Base-by-base conservation (phyloP, 768 basidiomycete species). In the Inosperma sp. region DNA sequence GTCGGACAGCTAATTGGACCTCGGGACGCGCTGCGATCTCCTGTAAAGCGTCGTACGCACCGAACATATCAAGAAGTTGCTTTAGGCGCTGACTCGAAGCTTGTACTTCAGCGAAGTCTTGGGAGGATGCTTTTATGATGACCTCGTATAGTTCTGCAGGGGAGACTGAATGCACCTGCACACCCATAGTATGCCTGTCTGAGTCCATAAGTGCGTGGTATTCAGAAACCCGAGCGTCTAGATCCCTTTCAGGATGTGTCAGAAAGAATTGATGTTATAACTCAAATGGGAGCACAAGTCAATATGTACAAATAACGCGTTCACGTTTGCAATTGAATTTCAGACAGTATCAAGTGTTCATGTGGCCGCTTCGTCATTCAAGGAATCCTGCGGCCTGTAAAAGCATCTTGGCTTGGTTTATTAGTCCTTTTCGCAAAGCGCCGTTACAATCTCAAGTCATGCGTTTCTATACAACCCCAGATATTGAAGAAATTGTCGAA, bases 31-130 rank as follows among this genome's bases (percentile, higher is more conserved):
- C 73, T 19, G 88, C 86, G 64, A 92, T 88, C 56, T 83, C 78
- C 57, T 87, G 81, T 41, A 93, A 72, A 16, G 78, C 76, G 60
- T 87, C 81, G 58, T 79, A 86, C 1, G 84, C 80, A 34, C 89
- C 90, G 42, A 81, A 74, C 68, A 80, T 77, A 42, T 83, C 80
- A 21, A 86, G 68, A 65, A 89, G 74, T 55, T 77, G 65, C 59
- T 86, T 87, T 53, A 93, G 76, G 33, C 82, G 79, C 55, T 78
- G 70, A 10, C 81, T 73, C 16, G 76, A 77, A 31, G 69, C 62
- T 54, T 73, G 61, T 65, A 87, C 25, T 62, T 68, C 67, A 61
- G 72, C 59, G 73, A 84, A 80, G 62, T 86, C 77, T 68, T 90
- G 86, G 4, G 88, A 88, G 6, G 81, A 78, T n/a, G 88, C 85